Evolutionary conservation across 2,329 filamentous ascomycete species (phyloP), one percentile per base, ranked within the genome.

Genomic region (Cladophialophora psammophila): DNA sequence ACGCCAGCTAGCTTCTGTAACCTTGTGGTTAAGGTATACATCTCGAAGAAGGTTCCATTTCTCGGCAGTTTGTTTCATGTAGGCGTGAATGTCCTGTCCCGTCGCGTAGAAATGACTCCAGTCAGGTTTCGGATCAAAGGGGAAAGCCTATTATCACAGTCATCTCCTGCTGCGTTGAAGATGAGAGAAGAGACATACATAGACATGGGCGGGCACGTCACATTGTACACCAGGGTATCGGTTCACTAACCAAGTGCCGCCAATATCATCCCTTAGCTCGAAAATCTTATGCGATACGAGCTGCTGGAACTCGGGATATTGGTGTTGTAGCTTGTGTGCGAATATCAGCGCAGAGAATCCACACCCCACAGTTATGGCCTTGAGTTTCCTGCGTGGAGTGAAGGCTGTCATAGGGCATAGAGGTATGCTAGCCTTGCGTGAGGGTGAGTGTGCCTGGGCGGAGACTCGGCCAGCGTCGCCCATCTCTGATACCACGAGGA

Each of bases 151-250:
- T 20, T 38, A 38, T 20, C 26, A 57, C 56, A 18, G 36, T 36
- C 3, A 55, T 12, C 26, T 9, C 9, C 75, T 35, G 9, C 9
- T 5, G 34, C 15, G 12, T 35, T 13, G 20, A 58, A 18, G n/a
- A 15, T 40, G 32, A 31, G n/a, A n/a, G 12, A 3, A 7, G 34
- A 36, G 7, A 10, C 64, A n/a, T 62, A 69, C 89, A 72, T 92
- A 92, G 20, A 89, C 88, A 74, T 91, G 88, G 0, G 88, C 85
- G 0, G 90, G 88, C 15, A 92, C 86, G 74, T 91, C 89, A 71
- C 90, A 92, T 50, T 64, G 60, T 12, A 69, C 78, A 4, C 80
- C 81, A 0, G 79, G 80, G 64, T 80, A 81, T 2, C 71, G 72
- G 54, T 82, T 82, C 50, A 79, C 80, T 5, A 79, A 69, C 77